These are phyloP conservation scores for Grosmannia clavigera DNA, from an alignment of 2,329 filamentous ascomycete genomes.

Conservation along the genomic window DNA sequence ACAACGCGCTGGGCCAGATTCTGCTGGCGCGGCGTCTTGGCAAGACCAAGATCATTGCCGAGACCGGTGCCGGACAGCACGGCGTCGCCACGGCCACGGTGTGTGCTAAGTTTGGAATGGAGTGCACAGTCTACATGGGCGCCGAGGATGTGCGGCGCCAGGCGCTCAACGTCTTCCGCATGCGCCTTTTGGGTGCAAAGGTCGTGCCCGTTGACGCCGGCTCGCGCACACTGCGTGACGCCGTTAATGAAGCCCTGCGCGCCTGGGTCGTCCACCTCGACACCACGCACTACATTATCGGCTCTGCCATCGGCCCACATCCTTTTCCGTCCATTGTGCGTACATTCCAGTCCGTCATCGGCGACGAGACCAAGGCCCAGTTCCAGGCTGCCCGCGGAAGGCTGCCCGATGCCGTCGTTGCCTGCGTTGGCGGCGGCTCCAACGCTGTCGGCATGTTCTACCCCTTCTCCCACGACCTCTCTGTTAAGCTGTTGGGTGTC, in stretches of 20 bases:
- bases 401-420: constrained; percentile 89
- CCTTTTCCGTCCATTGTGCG: constrained; percentile 96
- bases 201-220: constrained; percentile 91
- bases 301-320: constrained; percentile 92
- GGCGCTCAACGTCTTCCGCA: constrained; percentile 95
- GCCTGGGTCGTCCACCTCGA: constrained; percentile 88
- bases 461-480: constrained; percentile 75
- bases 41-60: constrained; percentile 94
- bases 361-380: constrained; percentile 85
- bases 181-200: constrained; percentile 86
- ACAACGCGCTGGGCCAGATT: constrained; percentile 91
- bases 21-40: constrained; percentile 75
- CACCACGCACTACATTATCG: constrained; percentile 96
- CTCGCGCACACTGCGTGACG: constrained; percentile 68
- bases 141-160: constrained; percentile 94
- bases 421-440: constrained; percentile 88
- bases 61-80: constrained; percentile 95
- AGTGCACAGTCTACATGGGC: constrained; percentile 97
- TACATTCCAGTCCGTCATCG: constrained; percentile 95
- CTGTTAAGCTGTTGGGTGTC: constrained; percentile 81
- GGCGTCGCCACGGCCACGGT: constrained; percentile 96
- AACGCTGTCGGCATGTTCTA: constrained; percentile 98
- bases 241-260: constrained; percentile 90
- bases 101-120: constrained; percentile 96
- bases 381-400: constrained; percentile 76